A percentile compares a stretch with the other conserved stretches of the same genome.
These are phyloP conservation scores for Theileria annulata DNA, from an alignment of 169 alveolate genomes.

Conservation along the genomic window DNA sequence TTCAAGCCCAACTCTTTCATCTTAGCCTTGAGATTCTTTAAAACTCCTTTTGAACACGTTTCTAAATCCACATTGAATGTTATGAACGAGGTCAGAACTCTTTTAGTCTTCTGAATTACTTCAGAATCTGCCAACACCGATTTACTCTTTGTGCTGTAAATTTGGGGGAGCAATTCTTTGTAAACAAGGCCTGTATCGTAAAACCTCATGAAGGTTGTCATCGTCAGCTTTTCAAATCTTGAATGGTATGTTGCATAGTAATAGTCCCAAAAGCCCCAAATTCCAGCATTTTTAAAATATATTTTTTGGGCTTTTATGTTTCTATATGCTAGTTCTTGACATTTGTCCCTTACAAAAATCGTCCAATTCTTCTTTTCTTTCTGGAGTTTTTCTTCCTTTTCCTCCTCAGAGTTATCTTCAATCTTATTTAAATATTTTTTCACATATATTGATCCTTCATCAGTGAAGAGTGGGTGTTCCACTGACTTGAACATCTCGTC, in stretches of 20 bases:
- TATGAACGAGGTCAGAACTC: conserved; percentile 30
- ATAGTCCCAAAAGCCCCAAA: conserved; percentile 64
- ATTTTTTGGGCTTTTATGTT: conserved; percentile 44
- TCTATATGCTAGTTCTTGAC: conserved; percentile 48
- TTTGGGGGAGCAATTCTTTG: conserved; percentile 52
- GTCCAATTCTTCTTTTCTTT: conserved; percentile 23
- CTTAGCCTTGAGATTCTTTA: conserved; percentile 7
- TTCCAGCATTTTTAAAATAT: conserved; percentile 40
- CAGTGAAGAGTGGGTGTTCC: background rate
- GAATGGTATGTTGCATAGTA: conserved; percentile 59
- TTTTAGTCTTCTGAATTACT: conserved; percentile 16
- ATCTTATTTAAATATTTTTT: background rate
- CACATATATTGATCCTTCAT: conserved; percentile 7
- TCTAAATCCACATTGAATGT: conserved; percentile 29
- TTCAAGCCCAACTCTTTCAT: conserved; percentile 26
- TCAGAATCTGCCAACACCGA: conserved; percentile 65
- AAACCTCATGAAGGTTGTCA: conserved; percentile 47
- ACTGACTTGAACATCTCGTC: conserved; percentile 1
- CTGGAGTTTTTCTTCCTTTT: conserved; percentile 15
- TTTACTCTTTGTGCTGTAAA: conserved; percentile 28
- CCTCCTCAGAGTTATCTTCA: conserved; percentile 7
- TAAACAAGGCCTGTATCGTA: conserved; percentile 14
- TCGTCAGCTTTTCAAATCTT: conserved; percentile 27
- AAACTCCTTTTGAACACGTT: background rate
- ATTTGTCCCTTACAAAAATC: conserved; percentile 24